Conservation (phyloP, 495 filamentous ascomycete genomes). For the Pyrenula aspistea region DNA sequence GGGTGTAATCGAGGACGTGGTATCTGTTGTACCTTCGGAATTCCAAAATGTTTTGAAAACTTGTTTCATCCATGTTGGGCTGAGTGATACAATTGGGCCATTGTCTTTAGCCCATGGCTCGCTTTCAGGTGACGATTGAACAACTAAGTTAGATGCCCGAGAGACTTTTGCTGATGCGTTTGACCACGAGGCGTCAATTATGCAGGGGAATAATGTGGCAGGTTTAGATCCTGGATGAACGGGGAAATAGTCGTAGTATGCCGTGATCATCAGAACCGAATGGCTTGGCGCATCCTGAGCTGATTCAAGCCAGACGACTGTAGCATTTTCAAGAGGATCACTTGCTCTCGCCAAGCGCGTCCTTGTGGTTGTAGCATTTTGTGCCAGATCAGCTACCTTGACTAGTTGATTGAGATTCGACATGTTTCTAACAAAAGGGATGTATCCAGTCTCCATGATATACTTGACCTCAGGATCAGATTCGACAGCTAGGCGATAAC, state of each 20-base stretch:
- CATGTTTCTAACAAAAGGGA: background rate
- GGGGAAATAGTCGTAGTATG: background rate
- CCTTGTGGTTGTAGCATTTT: background rate
- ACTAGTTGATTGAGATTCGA: background rate
- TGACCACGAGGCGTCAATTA: background rate
- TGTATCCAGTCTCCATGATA: background rate
- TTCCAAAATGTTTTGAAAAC: background rate
- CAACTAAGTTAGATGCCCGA: background rate
- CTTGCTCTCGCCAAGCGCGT: background rate
- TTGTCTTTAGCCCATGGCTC: background rate
- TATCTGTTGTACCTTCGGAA: background rate
- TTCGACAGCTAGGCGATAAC: background rate
- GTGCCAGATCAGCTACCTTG: background rate
- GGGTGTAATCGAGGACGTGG: background rate
- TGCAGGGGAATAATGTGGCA: background rate
- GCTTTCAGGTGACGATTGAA: background rate
- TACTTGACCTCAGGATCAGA: background rate
- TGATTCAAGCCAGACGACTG: background rate
- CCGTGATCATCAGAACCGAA: background rate
- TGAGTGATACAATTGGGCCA: background rate
- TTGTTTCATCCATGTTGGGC: background rate
- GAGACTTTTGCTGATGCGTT: background rate
- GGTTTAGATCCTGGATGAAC: background rate
- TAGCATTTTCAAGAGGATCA: background rate
- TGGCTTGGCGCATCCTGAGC: background rate